Conservation (phyloP, 2,329 filamentous ascomycete species). For the Cryoendolithus antarcticus region DNA sequence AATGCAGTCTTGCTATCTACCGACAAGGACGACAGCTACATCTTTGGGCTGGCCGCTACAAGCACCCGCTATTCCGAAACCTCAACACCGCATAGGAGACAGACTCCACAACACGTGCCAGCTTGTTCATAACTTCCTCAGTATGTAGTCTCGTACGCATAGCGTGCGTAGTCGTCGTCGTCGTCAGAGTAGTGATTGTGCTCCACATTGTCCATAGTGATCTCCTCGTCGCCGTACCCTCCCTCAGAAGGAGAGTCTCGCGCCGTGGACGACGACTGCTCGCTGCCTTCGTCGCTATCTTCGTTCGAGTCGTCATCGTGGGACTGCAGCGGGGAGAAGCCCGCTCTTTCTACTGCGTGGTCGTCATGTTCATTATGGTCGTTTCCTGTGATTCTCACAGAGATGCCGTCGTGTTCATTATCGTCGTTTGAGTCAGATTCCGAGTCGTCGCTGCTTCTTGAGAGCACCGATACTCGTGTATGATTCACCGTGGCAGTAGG, state of each 20-base stretch:
- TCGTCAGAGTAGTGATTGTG: neutral
- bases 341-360: neutral
- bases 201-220: neutral
- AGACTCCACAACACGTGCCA: too few relatives aligned
- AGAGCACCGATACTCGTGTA: too few relatives aligned
- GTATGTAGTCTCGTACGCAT: too few relatives aligned
- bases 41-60: too few relatives aligned
- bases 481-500: neutral
- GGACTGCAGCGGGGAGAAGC: neutral
- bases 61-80: too few relatives aligned
- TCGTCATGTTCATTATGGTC: neutral
- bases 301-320: neutral
- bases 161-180: neutral
- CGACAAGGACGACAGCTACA: too few relatives aligned
- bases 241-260: neutral
- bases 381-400: too few relatives aligned
- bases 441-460: neutral
- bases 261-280: neutral
- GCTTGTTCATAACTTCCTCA: too few relatives aligned
- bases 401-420: neutral
- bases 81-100: too few relatives aligned
- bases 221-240: neutral
- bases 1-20: too few relatives aligned
- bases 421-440: slow-evolving; percentile 3
- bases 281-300: neutral